phyloP scores from a whole-genome alignment of 345 rosid genomes.

The Psidium guajava region DNA sequence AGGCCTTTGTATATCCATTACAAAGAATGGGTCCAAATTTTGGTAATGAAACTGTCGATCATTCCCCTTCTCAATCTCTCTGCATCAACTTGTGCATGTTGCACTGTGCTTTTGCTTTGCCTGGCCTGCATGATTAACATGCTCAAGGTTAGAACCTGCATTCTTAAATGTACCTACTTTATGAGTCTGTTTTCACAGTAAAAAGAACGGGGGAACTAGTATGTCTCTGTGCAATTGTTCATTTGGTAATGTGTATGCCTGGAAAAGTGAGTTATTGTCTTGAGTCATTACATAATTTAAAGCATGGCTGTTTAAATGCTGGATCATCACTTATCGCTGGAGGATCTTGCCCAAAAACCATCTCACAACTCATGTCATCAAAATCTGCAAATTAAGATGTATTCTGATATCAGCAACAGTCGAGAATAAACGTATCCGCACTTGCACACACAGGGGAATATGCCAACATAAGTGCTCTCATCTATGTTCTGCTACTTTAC shows the following conservation, averaged over 20 bases:
- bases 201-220: neutral
- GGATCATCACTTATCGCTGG: conserved; percentile 61
- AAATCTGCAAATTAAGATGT: conserved; percentile 48
- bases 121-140: conserved; percentile 43
- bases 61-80: neutral
- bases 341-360: conserved; percentile 88
- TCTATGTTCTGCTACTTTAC: neutral
- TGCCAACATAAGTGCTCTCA: neutral
- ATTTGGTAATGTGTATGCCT: neutral
- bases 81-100: conserved; percentile 24
- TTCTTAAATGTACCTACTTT: neutral
- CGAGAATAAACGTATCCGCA: neutral
- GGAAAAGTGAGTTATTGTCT: neutral
- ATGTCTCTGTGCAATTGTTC: neutral
- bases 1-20: neutral
- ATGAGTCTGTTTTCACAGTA: neutral
- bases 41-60: neutral
- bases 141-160: neutral
- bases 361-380: conserved; percentile 89
- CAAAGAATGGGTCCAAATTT: neutral
- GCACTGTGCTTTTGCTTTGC: conserved; percentile 38
- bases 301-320: conserved; percentile 76
- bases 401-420: neutral
- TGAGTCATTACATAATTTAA: conserved; percentile 47
- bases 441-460: neutral